Evolutionary conservation across 805 yeast species (phyloP).

Genomic region (Lipomyces yamanashiensis): DNA sequence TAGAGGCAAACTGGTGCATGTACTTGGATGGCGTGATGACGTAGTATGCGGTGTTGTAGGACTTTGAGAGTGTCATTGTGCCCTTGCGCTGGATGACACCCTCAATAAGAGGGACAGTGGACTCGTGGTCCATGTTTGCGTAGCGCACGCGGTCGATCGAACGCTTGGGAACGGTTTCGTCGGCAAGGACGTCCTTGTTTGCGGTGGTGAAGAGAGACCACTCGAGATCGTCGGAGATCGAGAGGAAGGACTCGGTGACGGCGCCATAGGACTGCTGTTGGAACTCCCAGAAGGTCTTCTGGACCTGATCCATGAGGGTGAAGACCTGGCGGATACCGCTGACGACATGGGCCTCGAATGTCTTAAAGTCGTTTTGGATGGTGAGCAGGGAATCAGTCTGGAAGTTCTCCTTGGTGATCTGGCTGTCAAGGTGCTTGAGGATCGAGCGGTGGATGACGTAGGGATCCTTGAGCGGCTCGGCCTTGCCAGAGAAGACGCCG

Average conservation of each 20-base stretch:
- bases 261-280: slow-evolving; percentile 43
- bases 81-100: slow-evolving; percentile 55
- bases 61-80: slow-evolving; percentile 49
- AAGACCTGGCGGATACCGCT: slow-evolving; percentile 51
- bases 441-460: slow-evolving; percentile 51
- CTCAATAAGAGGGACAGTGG: slow-evolving; percentile 54
- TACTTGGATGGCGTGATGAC: slow-evolving; percentile 54
- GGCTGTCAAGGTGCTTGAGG: slow-evolving; percentile 48
- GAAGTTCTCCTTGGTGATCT: slow-evolving; percentile 53
- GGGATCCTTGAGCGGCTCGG: slow-evolving; percentile 54
- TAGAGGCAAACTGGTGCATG: slow-evolving; percentile 54
- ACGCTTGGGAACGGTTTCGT: slow-evolving; percentile 47
- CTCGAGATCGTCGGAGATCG: slow-evolving; percentile 50
- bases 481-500: slow-evolving; percentile 41
- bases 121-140: slow-evolving; percentile 48
- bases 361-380: slow-evolving; percentile 49
- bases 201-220: slow-evolving; percentile 51
- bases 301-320: slow-evolving; percentile 40
- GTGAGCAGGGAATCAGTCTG: slow-evolving; percentile 52
- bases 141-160: slow-evolving; percentile 47
- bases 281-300: slow-evolving; percentile 44
- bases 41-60: slow-evolving; percentile 51
- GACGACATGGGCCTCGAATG: slow-evolving; percentile 53
- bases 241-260: slow-evolving; percentile 44
- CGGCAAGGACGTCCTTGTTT: slow-evolving; percentile 46